phyloP scores from a whole-genome alignment of 163 green algal species.

The Scenedesmus sp. region DNA sequence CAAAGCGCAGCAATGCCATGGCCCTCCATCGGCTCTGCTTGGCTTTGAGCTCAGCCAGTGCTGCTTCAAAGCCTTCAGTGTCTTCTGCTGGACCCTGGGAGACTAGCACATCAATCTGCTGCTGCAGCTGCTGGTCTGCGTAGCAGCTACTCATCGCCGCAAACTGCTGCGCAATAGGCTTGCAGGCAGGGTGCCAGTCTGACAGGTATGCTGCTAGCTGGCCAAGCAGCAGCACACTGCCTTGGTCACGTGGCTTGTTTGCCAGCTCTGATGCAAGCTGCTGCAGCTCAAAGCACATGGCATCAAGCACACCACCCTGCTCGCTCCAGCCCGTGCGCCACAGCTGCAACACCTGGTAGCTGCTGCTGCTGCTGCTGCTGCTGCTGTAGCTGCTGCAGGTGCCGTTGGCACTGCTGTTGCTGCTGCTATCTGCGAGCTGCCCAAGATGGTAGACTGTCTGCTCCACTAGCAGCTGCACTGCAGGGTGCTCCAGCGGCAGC shows the following conservation, averaged over 20 bases:
- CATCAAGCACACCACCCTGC: slow-evolving; percentile 47
- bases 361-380: slow-evolving; percentile 3
- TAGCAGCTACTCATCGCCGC: slow-evolving; percentile 53
- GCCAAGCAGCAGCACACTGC: slow-evolving; percentile 65
- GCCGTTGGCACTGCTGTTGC: too few species aligned
- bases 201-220: slow-evolving; percentile 65
- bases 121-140: slow-evolving; percentile 59
- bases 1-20: slow-evolving; percentile 68
- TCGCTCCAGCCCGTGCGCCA: slow-evolving; percentile 60
- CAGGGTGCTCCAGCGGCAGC: slow-evolving; percentile 57
- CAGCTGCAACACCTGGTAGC: background rate
- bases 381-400: slow-evolving; percentile 26
- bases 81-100: too few species aligned
- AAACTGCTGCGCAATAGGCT: slow-evolving; percentile 53
- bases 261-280: slow-evolving; percentile 52
- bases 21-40: too few species aligned
- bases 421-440: slow-evolving; percentile 46
- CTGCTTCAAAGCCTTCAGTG: too few species aligned
- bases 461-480: slow-evolving; percentile 56
- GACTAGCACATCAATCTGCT: too few species aligned
- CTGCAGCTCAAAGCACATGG: slow-evolving; percentile 57
- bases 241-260: too few species aligned
- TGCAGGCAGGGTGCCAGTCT: slow-evolving; percentile 53
- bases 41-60: slow-evolving; percentile 62
- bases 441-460: too few species aligned